Conservation (phyloP, 2,329 filamentous ascomycete genomes). For the Phialophora macrospora region DNA sequence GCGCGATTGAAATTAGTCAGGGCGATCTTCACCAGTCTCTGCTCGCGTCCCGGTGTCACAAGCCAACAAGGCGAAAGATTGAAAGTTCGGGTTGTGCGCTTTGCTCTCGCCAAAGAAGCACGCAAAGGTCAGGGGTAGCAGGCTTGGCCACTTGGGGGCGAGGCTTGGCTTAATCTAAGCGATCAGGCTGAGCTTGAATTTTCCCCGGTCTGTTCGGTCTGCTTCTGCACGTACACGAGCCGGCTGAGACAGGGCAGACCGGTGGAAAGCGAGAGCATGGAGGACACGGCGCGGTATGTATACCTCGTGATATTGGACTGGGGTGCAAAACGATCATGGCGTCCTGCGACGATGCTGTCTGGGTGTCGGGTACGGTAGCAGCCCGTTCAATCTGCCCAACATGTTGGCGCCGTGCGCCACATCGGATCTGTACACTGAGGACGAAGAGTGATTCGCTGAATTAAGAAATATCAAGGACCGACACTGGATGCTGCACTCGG, state of each 20-base stretch:
- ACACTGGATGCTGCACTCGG: not conserved
- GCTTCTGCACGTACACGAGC: not conserved
- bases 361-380: not conserved
- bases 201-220: not conserved
- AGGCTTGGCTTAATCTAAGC: conserved; percentile 8
- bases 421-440: not conserved
- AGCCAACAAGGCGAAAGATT: not conserved
- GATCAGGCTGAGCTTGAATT: conserved; percentile 1
- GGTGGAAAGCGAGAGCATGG: not conserved
- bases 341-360: not conserved
- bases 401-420: not conserved
- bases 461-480: not conserved
- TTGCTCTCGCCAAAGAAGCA: not conserved
- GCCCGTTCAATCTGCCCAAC: not conserved
- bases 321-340: not conserved
- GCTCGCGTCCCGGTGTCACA: not conserved
- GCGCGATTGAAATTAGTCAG: conserved; percentile 3
- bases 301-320: not conserved
- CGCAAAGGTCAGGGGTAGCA: conserved; percentile 8
- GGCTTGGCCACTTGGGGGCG: conserved; percentile 22
- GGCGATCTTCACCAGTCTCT: not conserved
- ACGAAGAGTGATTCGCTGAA: not conserved
- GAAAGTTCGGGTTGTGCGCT: not conserved
- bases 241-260: not conserved
- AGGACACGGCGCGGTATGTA: too few relatives aligned